A percentile compares a stretch with the other conserved stretches of the same genome.
Conservation (phyloP, 2,329 filamentous ascomycete genomes). For the Rhinocladiella similis region DNA sequence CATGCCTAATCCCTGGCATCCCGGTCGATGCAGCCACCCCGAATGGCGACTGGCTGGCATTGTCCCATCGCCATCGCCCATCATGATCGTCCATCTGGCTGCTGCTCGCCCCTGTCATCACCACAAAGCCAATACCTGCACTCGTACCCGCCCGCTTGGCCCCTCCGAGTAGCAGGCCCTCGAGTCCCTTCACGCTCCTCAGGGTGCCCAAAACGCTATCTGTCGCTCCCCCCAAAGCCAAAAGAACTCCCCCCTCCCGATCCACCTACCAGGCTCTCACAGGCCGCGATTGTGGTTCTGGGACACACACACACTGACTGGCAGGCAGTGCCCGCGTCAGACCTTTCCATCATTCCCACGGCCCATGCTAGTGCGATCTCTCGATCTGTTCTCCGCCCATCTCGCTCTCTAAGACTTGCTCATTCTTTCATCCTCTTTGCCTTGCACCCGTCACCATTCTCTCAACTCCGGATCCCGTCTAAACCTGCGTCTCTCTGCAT, state of each 20-base stretch:
- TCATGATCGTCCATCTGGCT: slow-evolving; percentile 4
- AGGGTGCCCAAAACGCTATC: slow-evolving; percentile 2
- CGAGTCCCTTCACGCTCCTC: not conserved
- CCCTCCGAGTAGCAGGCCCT: not conserved
- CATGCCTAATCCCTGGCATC: not conserved
- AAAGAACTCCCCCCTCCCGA: slow-evolving; percentile 1
- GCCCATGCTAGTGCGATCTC: slow-evolving; percentile 28
- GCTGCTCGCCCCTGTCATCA: not conserved
- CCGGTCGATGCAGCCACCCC: not conserved
- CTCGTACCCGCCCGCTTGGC: not conserved
- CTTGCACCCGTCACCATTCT: slow-evolving; percentile 17
- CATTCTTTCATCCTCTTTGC: slow-evolving; percentile 24
- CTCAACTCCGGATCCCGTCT: slow-evolving; percentile 19
- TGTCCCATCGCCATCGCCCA: slow-evolving; percentile 2
- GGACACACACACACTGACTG: slow-evolving; percentile 1
- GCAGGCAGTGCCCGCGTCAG: slow-evolving; percentile 3
- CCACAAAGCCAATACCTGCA: too few relatives aligned
- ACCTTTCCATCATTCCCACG: not conserved
- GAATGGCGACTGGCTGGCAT: not conserved
- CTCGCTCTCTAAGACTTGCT: slow-evolving; percentile 30
- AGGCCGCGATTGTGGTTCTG: slow-evolving; percentile 2
- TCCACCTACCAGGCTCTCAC: slow-evolving; percentile 1
- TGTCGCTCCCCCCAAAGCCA: not conserved
- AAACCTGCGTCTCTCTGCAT: slow-evolving; percentile 9
- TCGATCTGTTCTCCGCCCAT: slow-evolving; percentile 31